These are phyloP conservation scores for Phytophthora megakarya DNA, from an alignment of 352 stramenopile genomes.

Conservation along the genomic window DNA sequence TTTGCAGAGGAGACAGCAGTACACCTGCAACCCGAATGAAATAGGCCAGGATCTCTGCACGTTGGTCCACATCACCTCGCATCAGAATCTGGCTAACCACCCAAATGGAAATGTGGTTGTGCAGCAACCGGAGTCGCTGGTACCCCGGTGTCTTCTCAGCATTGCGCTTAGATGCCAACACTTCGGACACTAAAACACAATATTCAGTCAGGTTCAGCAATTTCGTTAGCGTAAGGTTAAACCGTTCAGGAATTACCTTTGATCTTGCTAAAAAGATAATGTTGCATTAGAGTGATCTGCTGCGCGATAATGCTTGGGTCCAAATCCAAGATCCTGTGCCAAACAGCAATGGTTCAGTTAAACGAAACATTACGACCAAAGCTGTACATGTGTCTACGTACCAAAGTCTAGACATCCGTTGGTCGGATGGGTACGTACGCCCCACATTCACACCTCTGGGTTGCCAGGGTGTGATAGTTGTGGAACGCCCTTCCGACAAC, in stretches of 20 bases:
- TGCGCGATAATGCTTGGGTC: constrained; percentile 80
- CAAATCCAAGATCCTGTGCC: constrained; percentile 69
- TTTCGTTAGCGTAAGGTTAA: neutral
- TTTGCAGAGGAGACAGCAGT: constrained; percentile 78
- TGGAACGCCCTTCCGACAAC: constrained; percentile 33
- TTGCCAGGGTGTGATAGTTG: constrained; percentile 63
- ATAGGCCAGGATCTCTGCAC: constrained; percentile 79
- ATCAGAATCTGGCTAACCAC: constrained; percentile 83
- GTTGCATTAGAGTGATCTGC: constrained; percentile 86
- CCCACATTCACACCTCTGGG: constrained; percentile 51
- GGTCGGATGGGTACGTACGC: constrained; percentile 28
- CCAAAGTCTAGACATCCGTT: constrained; percentile 57
- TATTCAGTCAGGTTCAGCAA: neutral
- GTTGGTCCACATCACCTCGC: constrained; percentile 78
- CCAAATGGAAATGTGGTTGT: constrained; percentile 89
- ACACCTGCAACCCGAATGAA: constrained; percentile 86
- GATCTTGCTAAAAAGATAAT: constrained; percentile 90
- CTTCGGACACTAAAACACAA: constrained; percentile 63
- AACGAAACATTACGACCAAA: neutral
- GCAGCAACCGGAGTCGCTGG: constrained; percentile 77
- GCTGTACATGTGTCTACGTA: constrained; percentile 28
- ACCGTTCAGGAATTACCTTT: constrained; percentile 47
- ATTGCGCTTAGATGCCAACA: constrained; percentile 75
- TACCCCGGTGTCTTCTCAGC: constrained; percentile 83
- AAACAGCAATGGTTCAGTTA: constrained; percentile 12